A percentile compares a stretch with the other conserved stretches of the same genome.
Conservation (phyloP, 1,139 yeast genomes). For the Diutina sp. region DNA sequence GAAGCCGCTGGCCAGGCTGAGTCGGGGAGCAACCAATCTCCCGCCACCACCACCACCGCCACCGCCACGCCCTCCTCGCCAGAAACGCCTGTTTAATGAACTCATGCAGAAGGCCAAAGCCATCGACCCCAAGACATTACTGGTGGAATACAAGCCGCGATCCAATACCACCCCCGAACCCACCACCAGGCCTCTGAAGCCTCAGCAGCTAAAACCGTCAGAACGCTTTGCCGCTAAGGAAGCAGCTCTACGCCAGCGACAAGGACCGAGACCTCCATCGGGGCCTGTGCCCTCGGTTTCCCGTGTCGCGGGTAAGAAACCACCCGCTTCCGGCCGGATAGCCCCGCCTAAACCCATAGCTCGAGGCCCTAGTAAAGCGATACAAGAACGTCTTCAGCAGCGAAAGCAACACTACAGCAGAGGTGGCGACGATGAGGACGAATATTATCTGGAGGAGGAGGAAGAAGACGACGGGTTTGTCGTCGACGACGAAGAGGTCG, state of each 20-base stretch:
- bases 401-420: not conserved
- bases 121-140: constrained; percentile 30
- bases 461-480: constrained; percentile 36
- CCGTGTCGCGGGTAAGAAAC: not conserved
- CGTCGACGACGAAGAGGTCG: constrained; percentile 27
- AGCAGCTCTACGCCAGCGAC: constrained; percentile 14
- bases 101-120: constrained; percentile 61
- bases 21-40: constrained; percentile 3
- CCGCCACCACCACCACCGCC: constrained; percentile 4
- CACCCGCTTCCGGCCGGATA: not conserved
- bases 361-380: constrained; percentile 9
- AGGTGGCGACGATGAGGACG: constrained; percentile 4
- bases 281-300: not conserved
- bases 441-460: constrained; percentile 7
- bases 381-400: constrained; percentile 11
- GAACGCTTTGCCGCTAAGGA: constrained; percentile 9
- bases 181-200: constrained; percentile 7
- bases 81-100: constrained; percentile 48
- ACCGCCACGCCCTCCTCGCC: constrained; percentile 6
- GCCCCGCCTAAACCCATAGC: constrained; percentile 10
- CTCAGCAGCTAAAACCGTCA: constrained; percentile 13
- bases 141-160: constrained; percentile 10
- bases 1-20: constrained; percentile 5
- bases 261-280: not conserved
- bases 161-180: not conserved